phyloP scores from a whole-genome alignment of 1,284 basidiomycete genomes.

The Ustilago nuda region DNA sequence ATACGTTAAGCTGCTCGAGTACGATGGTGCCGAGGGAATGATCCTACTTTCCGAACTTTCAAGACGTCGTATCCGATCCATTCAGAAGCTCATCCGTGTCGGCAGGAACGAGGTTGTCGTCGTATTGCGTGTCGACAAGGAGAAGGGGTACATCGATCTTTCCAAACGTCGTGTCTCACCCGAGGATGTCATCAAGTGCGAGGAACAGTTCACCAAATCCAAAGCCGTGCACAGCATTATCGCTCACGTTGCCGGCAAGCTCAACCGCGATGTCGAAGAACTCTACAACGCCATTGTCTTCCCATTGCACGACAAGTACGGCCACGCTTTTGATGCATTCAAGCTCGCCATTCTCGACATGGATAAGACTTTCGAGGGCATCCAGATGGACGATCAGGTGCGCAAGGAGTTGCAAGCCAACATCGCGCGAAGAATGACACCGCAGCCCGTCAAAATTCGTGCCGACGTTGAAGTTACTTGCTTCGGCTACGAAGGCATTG shows the following conservation, averaged over 20 bases:
- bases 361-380: conserved; percentile 82
- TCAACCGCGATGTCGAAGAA: conserved; percentile 75
- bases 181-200: conserved; percentile 98
- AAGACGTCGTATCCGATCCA: conserved; percentile 93
- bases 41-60: conserved; percentile 97
- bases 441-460: conserved; percentile 98
- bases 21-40: conserved; percentile 99
- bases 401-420: conserved; percentile 81
- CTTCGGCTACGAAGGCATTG: conserved; percentile 96
- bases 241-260: conserved; percentile 66
- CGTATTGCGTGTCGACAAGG: conserved; percentile 97
- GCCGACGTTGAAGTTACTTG: conserved; percentile 98
- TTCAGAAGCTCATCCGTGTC: conserved; percentile 97
- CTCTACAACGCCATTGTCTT: conserved; percentile 92
- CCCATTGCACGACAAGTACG: conserved; percentile 91
- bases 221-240: conserved; percentile 73
- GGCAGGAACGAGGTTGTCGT: conserved; percentile 99
- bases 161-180: conserved; percentile 99
- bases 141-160: conserved; percentile 99
- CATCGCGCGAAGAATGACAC: conserved; percentile 93
- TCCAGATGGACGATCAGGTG: conserved; percentile 76
- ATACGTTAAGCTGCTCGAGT: conserved; percentile 98
- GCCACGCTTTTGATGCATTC: conserved; percentile 97
- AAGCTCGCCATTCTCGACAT: conserved; percentile 85
- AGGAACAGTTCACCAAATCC: conserved; percentile 97